These are phyloP conservation scores for Coemansia sp. DNA, from an alignment of 192 early-diverging fungal genomes.

Conservation along the genomic window DNA sequence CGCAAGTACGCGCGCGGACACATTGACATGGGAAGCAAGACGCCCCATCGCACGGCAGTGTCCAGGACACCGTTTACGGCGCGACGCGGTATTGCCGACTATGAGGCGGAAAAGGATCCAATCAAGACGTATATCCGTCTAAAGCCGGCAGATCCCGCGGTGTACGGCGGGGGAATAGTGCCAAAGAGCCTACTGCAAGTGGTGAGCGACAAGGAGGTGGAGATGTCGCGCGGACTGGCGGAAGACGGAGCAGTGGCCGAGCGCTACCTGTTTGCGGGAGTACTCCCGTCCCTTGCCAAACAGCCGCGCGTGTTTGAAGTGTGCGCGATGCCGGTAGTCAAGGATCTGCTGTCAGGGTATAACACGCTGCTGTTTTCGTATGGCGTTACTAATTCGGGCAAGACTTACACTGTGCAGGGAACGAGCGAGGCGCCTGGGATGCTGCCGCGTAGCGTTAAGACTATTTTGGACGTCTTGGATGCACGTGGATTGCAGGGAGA, in stretches of 20 bases:
- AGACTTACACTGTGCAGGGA: slow-evolving; percentile 71
- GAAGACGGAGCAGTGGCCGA: slow-evolving; percentile 18
- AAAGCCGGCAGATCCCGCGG: slow-evolving; percentile 21
- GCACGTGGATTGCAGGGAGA: slow-evolving; percentile 36
- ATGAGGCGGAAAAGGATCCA: slow-evolving; percentile 50
- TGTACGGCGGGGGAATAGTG: slow-evolving; percentile 7
- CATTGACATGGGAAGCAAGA: slow-evolving; percentile 22
- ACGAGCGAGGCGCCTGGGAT: slow-evolving; percentile 55
- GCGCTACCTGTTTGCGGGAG: slow-evolving; percentile 63
- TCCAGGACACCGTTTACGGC: slow-evolving; percentile 55
- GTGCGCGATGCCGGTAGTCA: slow-evolving; percentile 61
- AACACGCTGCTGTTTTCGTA: slow-evolving; percentile 73
- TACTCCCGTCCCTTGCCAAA: slow-evolving; percentile 51
- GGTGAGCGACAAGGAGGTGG: slow-evolving; percentile 56
- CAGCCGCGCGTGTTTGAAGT: slow-evolving; percentile 65
- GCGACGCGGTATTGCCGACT: slow-evolving; percentile 27
- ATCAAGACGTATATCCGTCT: slow-evolving; percentile 55
- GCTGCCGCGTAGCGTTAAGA: slow-evolving; percentile 62
- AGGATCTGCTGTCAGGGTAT: slow-evolving; percentile 59
- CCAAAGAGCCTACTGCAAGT: slow-evolving; percentile 35
- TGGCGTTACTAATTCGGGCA: slow-evolving; percentile 73
- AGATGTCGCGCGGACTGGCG: slow-evolving; percentile 14
- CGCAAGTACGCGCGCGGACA: slow-evolving; percentile 39
- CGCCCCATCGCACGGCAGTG: slow-evolving; percentile 19
- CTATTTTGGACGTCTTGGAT: slow-evolving; percentile 61